These are phyloP conservation scores for Senna tora DNA, from an alignment of 306 rosid species.

Conservation along the genomic window DNA sequence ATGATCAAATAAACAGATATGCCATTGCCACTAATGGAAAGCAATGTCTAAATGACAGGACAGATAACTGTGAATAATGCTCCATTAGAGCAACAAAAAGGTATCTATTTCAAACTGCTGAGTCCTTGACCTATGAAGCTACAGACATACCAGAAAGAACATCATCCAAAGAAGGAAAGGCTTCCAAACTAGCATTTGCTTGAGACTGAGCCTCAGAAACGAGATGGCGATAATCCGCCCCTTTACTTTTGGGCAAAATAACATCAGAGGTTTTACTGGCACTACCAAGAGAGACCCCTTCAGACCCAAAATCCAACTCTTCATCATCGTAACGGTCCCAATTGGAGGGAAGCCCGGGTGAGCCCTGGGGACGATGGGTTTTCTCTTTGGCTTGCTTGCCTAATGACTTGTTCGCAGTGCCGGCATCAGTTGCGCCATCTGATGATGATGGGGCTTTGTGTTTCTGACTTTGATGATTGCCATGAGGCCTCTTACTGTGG, in stretches of 20 bases:
- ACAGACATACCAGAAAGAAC: slow-evolving; percentile 55
- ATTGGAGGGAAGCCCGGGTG: slow-evolving; percentile 61
- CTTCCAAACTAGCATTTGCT: slow-evolving; percentile 39
- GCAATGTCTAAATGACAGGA: not conserved
- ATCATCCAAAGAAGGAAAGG: slow-evolving; percentile 57
- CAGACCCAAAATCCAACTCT: slow-evolving; percentile 42
- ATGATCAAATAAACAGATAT: not conserved
- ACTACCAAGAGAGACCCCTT: slow-evolving; percentile 30
- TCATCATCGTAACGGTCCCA: slow-evolving; percentile 82
- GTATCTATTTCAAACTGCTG: not conserved
- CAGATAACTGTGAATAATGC: not conserved
- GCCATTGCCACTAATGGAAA: not conserved
- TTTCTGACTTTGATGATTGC: slow-evolving; percentile 49
- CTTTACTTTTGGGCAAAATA: slow-evolving; percentile 67
- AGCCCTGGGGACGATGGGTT: slow-evolving; percentile 35
- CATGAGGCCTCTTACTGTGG: slow-evolving; percentile 54
- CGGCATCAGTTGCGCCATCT: slow-evolving; percentile 36
- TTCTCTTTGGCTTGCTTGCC: slow-evolving; percentile 52
- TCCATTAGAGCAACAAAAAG: slow-evolving; percentile 1
- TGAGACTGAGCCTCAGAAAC: slow-evolving; percentile 75
- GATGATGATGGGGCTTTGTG: slow-evolving; percentile 49
- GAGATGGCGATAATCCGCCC: slow-evolving; percentile 73
- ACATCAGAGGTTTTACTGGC: slow-evolving; percentile 45
- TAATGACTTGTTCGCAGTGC: slow-evolving; percentile 41
- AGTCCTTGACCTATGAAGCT: not conserved